Base-by-base conservation (phyloP, 768 basidiomycete species). In the Boletus sp. region DNA sequence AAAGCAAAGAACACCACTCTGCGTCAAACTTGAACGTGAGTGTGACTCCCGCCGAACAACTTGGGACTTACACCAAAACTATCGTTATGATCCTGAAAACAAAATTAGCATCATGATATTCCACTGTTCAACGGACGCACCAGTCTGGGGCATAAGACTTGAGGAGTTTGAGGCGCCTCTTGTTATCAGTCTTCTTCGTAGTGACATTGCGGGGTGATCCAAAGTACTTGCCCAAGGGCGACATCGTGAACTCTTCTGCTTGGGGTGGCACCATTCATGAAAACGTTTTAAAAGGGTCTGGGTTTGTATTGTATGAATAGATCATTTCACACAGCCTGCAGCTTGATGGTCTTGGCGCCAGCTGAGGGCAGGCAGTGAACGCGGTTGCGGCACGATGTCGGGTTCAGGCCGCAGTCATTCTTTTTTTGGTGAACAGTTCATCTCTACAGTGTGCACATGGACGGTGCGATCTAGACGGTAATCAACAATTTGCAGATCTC, bases 111-210 rank as follows among this genome's bases (percentile, higher is more conserved):
- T 37, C 40, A n/a, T 29, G 30, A 28, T 17, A 50, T 39, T 30
- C 47, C 20, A 36, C 30, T 37, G 20, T 24, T 44, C n/a, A 20
- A 42, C 41, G 7, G 9, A 64, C 83, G 53, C 58, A 90, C 90
- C 90, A 92, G 64, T 92, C 90, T 0, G 88, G 87, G 24, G 82
- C 80, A 73, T 92, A 92, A 4, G 86, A 87, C 40, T 76, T 64
- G 20, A 89, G 57, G 10, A 90, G 70, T 56, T 76, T 74, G 56
- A 75, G 69, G 11, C 60, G 68, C 56, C 70, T 68, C 59, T 66
- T 65, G 47, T 47, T 63, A 54, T 72, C 61, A 0, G 57, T 66
- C 60, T 28, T 62, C 57, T 62, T 64, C 15, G 53, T 61, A 7
- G 58, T 47, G 33, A 46, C 44, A 47, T 52, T 62, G 29, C 15